These are phyloP conservation scores for Obelidium mucronatum DNA, from an alignment of 192 early-diverging fungal genomes.

Conservation along the genomic window DNA sequence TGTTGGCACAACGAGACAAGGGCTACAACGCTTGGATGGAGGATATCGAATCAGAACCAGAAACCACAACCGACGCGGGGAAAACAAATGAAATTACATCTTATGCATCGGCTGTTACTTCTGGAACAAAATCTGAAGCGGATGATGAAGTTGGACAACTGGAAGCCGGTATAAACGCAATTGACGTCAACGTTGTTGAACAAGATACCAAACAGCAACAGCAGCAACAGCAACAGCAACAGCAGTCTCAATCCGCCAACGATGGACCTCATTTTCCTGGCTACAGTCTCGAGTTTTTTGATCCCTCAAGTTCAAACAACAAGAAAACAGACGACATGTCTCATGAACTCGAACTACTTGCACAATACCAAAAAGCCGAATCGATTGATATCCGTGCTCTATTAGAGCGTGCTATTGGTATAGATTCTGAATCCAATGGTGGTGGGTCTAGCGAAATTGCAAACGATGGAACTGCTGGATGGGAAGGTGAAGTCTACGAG, in stretches of 20 bases:
- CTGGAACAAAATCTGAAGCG: conserved; percentile 12
- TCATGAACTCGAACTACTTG: conserved; percentile 48
- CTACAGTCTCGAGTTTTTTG: conserved; percentile 46
- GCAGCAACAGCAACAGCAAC: too few relatives aligned
- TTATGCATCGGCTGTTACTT: background rate
- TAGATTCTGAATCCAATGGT: conserved; percentile 42
- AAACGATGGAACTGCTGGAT: conserved; percentile 41
- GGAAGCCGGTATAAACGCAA: background rate
- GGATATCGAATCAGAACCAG: conserved; percentile 29
- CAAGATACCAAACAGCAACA: too few relatives aligned
- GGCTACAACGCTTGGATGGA: conserved; percentile 46
- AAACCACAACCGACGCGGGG: too few relatives aligned
- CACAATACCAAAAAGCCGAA: conserved; percentile 48
- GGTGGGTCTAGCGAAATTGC: conserved; percentile 46
- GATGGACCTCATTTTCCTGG: conserved; percentile 40
- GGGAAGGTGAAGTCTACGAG: conserved; percentile 88
- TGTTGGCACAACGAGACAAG: conserved; percentile 38
- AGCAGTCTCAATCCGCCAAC: background rate
- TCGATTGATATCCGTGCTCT: conserved; percentile 29
- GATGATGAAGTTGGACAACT: background rate
- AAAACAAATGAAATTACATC: background rate
- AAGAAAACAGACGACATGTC: conserved; percentile 18
- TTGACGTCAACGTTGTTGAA: background rate
- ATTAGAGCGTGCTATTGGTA: conserved; percentile 40
- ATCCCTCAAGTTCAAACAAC: background rate